Conservation (phyloP, 805 yeast genomes). For the Limtongia smithiae region DNA sequence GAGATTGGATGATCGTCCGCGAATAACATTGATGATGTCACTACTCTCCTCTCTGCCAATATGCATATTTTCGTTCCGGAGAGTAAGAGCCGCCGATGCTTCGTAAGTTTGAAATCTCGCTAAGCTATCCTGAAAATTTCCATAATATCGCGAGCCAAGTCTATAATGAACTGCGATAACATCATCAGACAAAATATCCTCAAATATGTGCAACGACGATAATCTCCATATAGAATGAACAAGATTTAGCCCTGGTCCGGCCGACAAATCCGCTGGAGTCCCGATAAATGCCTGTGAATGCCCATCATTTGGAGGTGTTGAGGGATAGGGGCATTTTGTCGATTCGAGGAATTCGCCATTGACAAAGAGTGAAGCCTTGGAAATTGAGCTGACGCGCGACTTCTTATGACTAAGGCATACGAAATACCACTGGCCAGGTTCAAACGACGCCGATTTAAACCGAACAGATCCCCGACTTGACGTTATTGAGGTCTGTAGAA, state of each 20-base stretch:
- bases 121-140: slow-evolving; percentile 31
- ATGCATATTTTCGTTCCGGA: slow-evolving; percentile 26
- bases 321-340: slow-evolving; percentile 31
- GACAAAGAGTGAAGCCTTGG: slow-evolving; percentile 30
- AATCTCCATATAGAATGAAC: slow-evolving; percentile 24
- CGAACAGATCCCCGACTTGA: slow-evolving; percentile 25
- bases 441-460: slow-evolving; percentile 25
- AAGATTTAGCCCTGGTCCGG: slow-evolving; percentile 16
- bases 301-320: slow-evolving; percentile 26
- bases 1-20: slow-evolving; percentile 26
- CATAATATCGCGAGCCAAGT: slow-evolving; percentile 32
- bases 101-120: slow-evolving; percentile 32
- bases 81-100: slow-evolving; percentile 31
- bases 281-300: slow-evolving; percentile 26
- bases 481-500: slow-evolving; percentile 25
- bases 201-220: slow-evolving; percentile 27
- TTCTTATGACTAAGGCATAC: slow-evolving; percentile 27
- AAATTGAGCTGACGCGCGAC: slow-evolving; percentile 26
- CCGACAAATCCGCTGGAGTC: slow-evolving; percentile 25
- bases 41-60: slow-evolving; percentile 23
- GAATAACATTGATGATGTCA: slow-evolving; percentile 28
- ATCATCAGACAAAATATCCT: slow-evolving; percentile 28
- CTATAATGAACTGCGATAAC: slow-evolving; percentile 28
- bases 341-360: slow-evolving; percentile 30
- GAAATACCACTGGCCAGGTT: slow-evolving; percentile 30